Conservation (phyloP, 75 land plant genomes). For the Selaginella tamariscina region DNA sequence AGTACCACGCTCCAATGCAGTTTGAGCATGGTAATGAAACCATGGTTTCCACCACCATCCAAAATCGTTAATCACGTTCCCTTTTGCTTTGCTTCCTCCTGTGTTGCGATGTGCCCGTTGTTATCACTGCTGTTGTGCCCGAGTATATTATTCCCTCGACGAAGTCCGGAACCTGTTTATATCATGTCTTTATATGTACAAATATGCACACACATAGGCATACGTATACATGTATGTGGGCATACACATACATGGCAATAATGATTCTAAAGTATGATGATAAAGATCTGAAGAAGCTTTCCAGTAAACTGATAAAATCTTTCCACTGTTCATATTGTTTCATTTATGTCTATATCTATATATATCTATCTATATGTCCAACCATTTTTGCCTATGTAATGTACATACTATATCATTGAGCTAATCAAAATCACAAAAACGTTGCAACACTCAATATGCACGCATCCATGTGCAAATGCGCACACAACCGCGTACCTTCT, state of each 20-base stretch:
- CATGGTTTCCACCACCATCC: slow-evolving; percentile 33
- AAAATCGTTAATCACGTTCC: slow-evolving; percentile 23
- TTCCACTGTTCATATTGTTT: neutral
- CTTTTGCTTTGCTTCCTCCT: slow-evolving; percentile 22
- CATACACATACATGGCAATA: too few species aligned
- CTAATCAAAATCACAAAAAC: too few species aligned
- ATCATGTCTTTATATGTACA: neutral
- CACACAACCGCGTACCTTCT: neutral
- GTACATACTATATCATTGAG: too few species aligned
- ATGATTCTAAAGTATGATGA: too few species aligned
- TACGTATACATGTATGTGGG: too few species aligned
- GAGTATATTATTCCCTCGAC: slow-evolving; percentile 22
- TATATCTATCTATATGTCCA: too few species aligned
- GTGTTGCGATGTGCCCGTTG: slow-evolving; percentile 24
- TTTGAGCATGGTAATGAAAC: slow-evolving; percentile 22
- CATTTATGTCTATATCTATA: neutral
- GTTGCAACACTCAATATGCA: too few species aligned
- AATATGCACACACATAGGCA: neutral
- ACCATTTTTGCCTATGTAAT: too few species aligned
- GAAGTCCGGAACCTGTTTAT: slow-evolving; percentile 27
- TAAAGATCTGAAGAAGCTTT: too few species aligned
- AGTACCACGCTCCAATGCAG: slow-evolving; percentile 18
- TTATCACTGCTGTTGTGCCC: slow-evolving; percentile 24
- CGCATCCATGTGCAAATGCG: too few species aligned
- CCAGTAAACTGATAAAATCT: too few species aligned